Evolutionary conservation across 2,329 filamentous ascomycete species (phyloP).

Genomic region (Fusarium sp.): DNA sequence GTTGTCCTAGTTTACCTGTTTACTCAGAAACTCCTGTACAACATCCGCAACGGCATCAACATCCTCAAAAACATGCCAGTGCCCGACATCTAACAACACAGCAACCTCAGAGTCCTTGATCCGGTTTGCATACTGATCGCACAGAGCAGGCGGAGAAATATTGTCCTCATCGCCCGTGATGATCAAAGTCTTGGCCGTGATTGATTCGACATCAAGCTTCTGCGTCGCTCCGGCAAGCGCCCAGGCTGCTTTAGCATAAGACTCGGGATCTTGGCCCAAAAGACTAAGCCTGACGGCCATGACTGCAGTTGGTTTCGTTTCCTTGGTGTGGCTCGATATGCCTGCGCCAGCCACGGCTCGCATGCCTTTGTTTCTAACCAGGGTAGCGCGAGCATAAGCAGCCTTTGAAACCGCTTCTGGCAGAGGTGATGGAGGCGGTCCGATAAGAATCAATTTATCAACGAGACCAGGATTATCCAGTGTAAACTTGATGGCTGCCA

Average conservation of each 20-base stretch:
- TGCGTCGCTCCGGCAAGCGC: constrained; percentile 61
- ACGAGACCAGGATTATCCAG: constrained; percentile 58
- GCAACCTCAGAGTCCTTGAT: constrained; percentile 50
- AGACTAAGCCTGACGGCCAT: constrained; percentile 61
- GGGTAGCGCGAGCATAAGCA: constrained; percentile 53
- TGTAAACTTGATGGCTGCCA: constrained; percentile 63
- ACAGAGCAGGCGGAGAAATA: constrained; percentile 56
- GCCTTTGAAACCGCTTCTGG: constrained; percentile 53
- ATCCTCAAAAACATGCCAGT: constrained; percentile 69
- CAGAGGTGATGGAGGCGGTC: constrained; percentile 63
- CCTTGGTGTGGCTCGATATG: constrained; percentile 18
- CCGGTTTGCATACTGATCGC: constrained; percentile 49
- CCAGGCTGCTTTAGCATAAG: constrained; percentile 68
- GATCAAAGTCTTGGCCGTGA: constrained; percentile 56
- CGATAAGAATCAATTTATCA: constrained; percentile 62
- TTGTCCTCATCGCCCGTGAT: constrained; percentile 64
- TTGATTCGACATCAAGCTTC: constrained; percentile 51
- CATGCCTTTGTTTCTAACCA: constrained; percentile 63
- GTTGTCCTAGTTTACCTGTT: background rate
- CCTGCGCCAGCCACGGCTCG: constrained; percentile 53
- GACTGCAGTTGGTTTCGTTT: constrained; percentile 57
- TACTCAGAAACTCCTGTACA: constrained; percentile 17
- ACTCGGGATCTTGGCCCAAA: constrained; percentile 65
- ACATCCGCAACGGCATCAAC: constrained; percentile 52
- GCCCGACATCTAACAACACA: constrained; percentile 60